A percentile compares a stretch with the other conserved stretches of the same genome.
These are phyloP conservation scores for Sonneratia caseolaris DNA, from an alignment of 345 rosid genomes.

Conservation along the genomic window DNA sequence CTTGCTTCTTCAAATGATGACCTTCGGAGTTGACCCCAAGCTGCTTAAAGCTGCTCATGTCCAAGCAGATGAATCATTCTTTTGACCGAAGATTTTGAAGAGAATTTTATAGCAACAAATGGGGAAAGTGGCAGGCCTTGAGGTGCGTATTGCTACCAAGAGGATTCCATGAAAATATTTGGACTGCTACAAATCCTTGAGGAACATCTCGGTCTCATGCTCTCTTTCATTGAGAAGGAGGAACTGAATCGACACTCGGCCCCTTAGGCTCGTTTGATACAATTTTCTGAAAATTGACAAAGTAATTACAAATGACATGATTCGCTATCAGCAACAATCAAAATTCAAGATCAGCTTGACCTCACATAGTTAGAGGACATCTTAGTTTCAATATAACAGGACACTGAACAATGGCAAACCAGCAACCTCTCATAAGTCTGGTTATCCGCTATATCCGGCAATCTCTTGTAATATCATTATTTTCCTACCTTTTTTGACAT, in stretches of 20 bases:
- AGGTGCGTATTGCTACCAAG: conserved; percentile 17
- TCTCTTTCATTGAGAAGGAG: conserved; percentile 16
- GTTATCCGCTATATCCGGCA: too few species aligned
- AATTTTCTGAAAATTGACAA: not conserved
- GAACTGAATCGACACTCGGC: conserved; percentile 12
- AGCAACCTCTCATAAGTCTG: too few species aligned
- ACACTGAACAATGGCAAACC: too few species aligned
- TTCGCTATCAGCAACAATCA: not conserved
- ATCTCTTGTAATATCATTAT: too few species aligned
- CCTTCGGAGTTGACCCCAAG: conserved; percentile 54
- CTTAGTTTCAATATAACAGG: too few species aligned
- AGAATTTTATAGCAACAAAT: conserved; percentile 17
- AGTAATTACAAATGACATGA: not conserved
- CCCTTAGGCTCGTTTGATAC: conserved; percentile 7
- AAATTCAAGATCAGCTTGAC: too few species aligned
- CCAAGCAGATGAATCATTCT: not conserved
- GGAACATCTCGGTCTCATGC: conserved; percentile 41
- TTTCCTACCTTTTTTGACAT: too few species aligned
- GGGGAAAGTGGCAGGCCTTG: conserved; percentile 1
- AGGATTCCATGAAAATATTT: conserved; percentile 42
- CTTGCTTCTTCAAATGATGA: conserved; percentile 57
- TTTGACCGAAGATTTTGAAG: not conserved
- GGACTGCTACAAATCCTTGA: conserved; percentile 34
- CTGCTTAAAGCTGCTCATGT: conserved; percentile 12
- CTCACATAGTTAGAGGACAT: too few species aligned